phyloP scores from a whole-genome alignment of 495 filamentous ascomycete genomes.

The Margaritispora aquatica region DNA sequence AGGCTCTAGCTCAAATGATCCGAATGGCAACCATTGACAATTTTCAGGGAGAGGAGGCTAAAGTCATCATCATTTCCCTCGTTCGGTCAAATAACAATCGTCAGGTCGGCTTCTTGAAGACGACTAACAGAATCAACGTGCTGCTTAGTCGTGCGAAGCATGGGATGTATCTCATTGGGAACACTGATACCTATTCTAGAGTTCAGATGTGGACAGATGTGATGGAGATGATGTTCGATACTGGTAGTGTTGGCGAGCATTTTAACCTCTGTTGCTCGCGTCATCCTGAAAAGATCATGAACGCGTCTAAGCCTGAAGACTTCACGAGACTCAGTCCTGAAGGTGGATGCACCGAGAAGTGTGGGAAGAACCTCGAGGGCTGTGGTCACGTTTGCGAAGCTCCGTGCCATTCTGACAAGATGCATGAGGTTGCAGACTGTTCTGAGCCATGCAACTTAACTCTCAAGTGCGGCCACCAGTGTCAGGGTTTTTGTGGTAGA shows the following conservation, averaged over 20 bases:
- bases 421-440: constrained; percentile 15
- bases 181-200: constrained; percentile 28
- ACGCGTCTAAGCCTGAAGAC: constrained; percentile 31
- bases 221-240: constrained; percentile 37
- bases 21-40: constrained; percentile 58
- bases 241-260: constrained; percentile 27
- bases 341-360: constrained; percentile 16
- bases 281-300: constrained; percentile 28
- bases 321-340: constrained; percentile 18
- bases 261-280: constrained; percentile 39
- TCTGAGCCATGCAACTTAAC: constrained; percentile 14
- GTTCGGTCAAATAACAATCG: constrained; percentile 59
- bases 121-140: constrained; percentile 78
- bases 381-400: constrained; percentile 16
- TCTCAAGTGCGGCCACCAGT: constrained; percentile 13
- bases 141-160: constrained; percentile 72
- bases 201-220: constrained; percentile 25
- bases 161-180: constrained; percentile 85
- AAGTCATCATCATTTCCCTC: constrained; percentile 76
- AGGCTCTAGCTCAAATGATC: constrained; percentile 48
- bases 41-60: constrained; percentile 83
- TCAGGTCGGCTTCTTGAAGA: constrained; percentile 62
- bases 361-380: constrained; percentile 6
- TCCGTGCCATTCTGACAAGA: constrained; percentile 18
- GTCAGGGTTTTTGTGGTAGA: constrained; percentile 11